phyloP scores from a whole-genome alignment of 2,329 filamentous ascomycete genomes.

The Penicillium nordicum region DNA sequence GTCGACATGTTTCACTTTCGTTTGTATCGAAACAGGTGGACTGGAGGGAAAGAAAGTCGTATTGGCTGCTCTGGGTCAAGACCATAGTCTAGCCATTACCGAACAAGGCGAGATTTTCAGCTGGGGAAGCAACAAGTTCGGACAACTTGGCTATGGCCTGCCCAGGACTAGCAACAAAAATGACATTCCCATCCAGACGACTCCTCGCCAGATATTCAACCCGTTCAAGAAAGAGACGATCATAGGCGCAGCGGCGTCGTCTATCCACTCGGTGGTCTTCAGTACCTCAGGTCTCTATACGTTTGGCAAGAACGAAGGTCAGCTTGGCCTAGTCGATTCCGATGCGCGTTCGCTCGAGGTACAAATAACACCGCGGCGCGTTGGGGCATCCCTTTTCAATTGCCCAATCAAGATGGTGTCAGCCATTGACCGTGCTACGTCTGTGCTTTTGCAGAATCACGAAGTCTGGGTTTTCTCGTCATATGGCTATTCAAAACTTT shows the following conservation, averaged over 20 bases:
- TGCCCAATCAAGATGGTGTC: constrained; percentile 72
- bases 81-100: constrained; percentile 82
- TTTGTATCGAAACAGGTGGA: constrained; percentile 71
- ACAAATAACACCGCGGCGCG: constrained; percentile 78
- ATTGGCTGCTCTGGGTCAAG: constrained; percentile 81
- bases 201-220: constrained; percentile 86
- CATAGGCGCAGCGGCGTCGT: constrained; percentile 79
- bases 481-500: constrained; percentile 89
- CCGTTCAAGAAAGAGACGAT: constrained; percentile 82
- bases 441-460: constrained; percentile 77
- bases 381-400: constrained; percentile 78
- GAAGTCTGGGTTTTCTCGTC: constrained; percentile 94
- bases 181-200: constrained; percentile 76
- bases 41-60: constrained; percentile 70
- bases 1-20: constrained; percentile 81
- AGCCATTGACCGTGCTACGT: constrained; percentile 86
- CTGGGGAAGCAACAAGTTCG: constrained; percentile 85
- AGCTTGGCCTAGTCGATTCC: constrained; percentile 89
- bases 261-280: constrained; percentile 86
- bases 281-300: constrained; percentile 79
- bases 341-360: constrained; percentile 85
- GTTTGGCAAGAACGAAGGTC: constrained; percentile 92
- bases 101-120: constrained; percentile 88
- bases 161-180: constrained; percentile 63
- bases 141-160: constrained; percentile 80